Conservation (phyloP, 192 early-diverging fungal species). For the Coemansia sp. region DNA sequence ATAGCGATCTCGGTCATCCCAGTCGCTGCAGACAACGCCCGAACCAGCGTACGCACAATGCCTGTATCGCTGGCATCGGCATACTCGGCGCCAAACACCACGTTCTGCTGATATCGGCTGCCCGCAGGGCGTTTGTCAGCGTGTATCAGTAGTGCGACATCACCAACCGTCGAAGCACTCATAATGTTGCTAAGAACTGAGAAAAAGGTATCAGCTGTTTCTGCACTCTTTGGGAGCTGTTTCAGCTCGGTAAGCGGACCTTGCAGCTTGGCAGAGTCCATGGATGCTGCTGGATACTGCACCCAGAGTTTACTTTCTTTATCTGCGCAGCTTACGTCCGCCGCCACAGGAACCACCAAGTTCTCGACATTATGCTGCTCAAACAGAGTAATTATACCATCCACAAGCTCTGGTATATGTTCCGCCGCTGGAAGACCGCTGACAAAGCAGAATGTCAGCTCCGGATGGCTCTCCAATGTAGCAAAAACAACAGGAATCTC, state of each 20-base stretch:
- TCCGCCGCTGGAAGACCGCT: conserved; percentile 35
- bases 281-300: not conserved
- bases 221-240: conserved; percentile 13
- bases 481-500: conserved; percentile 19
- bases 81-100: conserved; percentile 40
- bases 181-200: conserved; percentile 22
- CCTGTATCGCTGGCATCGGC: conserved; percentile 21
- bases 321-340: conserved; percentile 17
- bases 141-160: conserved; percentile 21
- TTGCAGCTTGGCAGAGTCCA: not conserved
- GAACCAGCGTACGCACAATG: conserved; percentile 18
- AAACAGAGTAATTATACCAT: conserved; percentile 16
- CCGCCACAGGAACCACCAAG: conserved; percentile 30
- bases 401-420: conserved; percentile 29
- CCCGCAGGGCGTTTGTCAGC: conserved; percentile 40
- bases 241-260: conserved; percentile 1
- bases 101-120: conserved; percentile 31
- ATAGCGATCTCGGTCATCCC: not conserved
- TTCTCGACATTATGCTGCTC: conserved; percentile 26
- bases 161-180: conserved; percentile 18
- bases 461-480: conserved; percentile 1
- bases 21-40: conserved; percentile 15
- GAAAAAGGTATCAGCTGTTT: conserved; percentile 32
- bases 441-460: conserved; percentile 37
- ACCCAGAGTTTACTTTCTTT: conserved; percentile 20